Evolutionary conservation across 2,329 filamentous ascomycete species (phyloP).

Genomic region (Alternaria brassicicola): DNA sequence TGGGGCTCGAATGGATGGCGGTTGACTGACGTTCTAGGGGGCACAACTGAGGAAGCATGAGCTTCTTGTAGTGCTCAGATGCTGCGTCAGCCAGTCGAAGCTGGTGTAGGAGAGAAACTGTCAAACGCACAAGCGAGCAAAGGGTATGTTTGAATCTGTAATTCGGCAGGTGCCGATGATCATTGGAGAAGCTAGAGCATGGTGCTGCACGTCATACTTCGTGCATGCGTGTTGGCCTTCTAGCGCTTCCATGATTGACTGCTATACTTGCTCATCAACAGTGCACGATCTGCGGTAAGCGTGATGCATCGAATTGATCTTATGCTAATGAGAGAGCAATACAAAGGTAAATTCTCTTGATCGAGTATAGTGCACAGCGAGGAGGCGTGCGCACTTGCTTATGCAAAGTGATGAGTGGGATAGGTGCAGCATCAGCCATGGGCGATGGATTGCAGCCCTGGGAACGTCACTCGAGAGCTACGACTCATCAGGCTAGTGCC

Average conservation of each 20-base stretch:
- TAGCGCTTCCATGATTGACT: constrained; percentile 20
- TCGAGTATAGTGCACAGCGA: constrained; percentile 5
- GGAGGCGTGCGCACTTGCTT: constrained; percentile 7
- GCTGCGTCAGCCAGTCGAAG: not conserved
- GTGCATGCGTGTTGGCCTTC: constrained; percentile 11
- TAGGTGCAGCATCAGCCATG: constrained; percentile 6
- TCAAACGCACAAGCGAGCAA: not conserved
- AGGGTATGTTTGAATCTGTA: not conserved
- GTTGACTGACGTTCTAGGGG: not conserved
- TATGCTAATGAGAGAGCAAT: constrained; percentile 12
- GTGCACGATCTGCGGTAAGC: constrained; percentile 26
- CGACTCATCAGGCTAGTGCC: constrained; percentile 4
- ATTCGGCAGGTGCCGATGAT: constrained; percentile 2
- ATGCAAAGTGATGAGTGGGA: constrained; percentile 7
- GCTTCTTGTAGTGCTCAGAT: not conserved
- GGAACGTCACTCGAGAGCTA: constrained; percentile 3
- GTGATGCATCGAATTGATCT: constrained; percentile 14
- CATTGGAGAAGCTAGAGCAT: not conserved
- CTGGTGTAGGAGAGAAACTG: not conserved
- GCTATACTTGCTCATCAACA: constrained; percentile 13
- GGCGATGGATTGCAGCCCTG: not conserved
- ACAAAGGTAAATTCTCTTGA: constrained; percentile 6
- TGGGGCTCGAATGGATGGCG: not conserved
- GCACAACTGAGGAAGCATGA: not conserved
- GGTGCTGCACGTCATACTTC: constrained; percentile 18